Percentiles rank a stretch among this genome's conserved stretches.
phyloP scores from a whole-genome alignment of 2,329 filamentous ascomycete genomes.

The Madurella mycetomatis region DNA sequence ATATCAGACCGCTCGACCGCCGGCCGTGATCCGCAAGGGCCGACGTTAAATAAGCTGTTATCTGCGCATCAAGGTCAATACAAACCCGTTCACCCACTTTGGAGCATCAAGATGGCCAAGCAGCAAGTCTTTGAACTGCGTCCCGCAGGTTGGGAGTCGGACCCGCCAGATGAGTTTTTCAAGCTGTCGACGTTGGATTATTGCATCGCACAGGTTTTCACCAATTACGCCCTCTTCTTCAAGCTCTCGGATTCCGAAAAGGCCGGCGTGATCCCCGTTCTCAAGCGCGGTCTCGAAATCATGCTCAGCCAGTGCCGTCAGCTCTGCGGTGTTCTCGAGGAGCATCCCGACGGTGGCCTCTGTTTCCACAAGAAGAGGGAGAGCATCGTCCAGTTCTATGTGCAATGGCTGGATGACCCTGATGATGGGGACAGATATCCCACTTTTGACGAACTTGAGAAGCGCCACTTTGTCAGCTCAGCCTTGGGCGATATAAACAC shows the following conservation, averaged over 20 bases:
- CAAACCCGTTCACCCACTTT: too few species aligned
- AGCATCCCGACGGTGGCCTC: slow-evolving; percentile 32
- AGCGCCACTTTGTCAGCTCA: slow-evolving; percentile 21
- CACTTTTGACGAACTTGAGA: slow-evolving; percentile 25
- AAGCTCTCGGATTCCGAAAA: slow-evolving; percentile 21
- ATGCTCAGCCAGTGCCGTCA: slow-evolving; percentile 27
- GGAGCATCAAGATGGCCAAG: neutral
- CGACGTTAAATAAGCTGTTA: too few species aligned
- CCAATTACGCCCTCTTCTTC: slow-evolving; percentile 6
- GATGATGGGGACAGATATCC: slow-evolving; percentile 18
- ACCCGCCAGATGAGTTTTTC: slow-evolving; percentile 2
- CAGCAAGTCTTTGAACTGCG: neutral
- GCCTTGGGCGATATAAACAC: slow-evolving; percentile 17
- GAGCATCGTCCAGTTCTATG: slow-evolving; percentile 27
- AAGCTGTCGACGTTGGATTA: slow-evolving; percentile 3
- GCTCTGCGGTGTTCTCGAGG: slow-evolving; percentile 36
- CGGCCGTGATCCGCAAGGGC: too few species aligned
- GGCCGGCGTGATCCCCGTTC: slow-evolving; percentile 11
- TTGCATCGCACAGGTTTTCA: slow-evolving; percentile 4
- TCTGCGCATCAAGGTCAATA: too few species aligned
- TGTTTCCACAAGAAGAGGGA: slow-evolving; percentile 29
- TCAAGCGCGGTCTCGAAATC: slow-evolving; percentile 29
- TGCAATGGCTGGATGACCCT: slow-evolving; percentile 28
- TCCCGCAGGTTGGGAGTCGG: neutral
- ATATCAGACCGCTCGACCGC: too few species aligned